phyloP scores from a whole-genome alignment of 2,329 filamentous ascomycete species.

The Talaromyces sp. region DNA sequence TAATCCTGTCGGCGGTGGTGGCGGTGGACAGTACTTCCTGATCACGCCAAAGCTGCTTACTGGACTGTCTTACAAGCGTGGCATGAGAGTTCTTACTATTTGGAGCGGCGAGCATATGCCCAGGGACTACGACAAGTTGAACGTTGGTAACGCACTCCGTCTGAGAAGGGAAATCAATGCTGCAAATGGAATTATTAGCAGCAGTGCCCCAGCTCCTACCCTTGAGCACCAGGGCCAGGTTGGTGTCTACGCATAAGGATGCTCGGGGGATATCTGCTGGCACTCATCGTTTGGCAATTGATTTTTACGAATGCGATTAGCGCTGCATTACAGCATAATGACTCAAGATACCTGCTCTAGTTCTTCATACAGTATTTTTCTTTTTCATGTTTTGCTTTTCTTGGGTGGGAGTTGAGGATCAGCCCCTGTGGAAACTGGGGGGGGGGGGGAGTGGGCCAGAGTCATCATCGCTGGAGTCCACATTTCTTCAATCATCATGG shows the following conservation, averaged over 20 bases:
- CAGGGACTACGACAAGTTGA: constrained; percentile 37
- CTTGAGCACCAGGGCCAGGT: constrained; percentile 20
- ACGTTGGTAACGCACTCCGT: constrained; percentile 41
- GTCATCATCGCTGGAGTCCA: neutral
- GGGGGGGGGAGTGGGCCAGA: neutral
- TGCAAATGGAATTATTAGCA: neutral
- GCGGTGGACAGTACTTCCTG: constrained; percentile 81
- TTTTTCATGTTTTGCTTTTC: neutral
- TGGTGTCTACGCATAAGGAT: constrained; percentile 24
- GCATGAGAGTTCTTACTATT: constrained; percentile 94
- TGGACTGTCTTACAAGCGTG: constrained; percentile 79
- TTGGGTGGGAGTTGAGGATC: neutral
- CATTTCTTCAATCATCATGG: neutral
- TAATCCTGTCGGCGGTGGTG: constrained; percentile 30
- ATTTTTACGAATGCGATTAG: neutral
- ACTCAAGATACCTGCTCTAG: neutral
- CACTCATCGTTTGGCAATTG: neutral
- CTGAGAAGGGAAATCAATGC: constrained; percentile 36
- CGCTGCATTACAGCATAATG: constrained; percentile 1
- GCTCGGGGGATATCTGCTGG: neutral
- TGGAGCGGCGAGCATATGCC: constrained; percentile 75
- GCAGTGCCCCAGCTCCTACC: too few relatives aligned
- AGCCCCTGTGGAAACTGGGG: neutral
- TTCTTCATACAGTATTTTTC: neutral
- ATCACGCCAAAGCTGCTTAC: constrained; percentile 95